Percentiles rank a stretch among this genome's conserved stretches.
Evolutionary conservation across 345 rosid species (phyloP).

Genomic region (Ailanthus altissimus): DNA sequence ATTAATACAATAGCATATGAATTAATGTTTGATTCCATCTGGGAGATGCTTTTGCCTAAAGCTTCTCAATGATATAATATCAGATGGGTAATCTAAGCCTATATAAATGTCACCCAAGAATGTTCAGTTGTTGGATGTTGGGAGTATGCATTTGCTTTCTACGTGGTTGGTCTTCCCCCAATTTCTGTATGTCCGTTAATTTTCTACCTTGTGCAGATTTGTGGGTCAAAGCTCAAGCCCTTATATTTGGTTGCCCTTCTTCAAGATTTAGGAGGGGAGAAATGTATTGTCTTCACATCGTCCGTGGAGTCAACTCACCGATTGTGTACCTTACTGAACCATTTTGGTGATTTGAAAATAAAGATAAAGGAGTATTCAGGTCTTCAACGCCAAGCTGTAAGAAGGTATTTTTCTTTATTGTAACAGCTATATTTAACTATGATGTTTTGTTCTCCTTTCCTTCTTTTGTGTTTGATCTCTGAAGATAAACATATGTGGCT

Average conservation of each 20-base stretch:
- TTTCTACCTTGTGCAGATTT: slow-evolving; percentile 47
- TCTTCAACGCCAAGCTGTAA: slow-evolving; percentile 68
- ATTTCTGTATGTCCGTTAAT: neutral
- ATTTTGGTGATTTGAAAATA: slow-evolving; percentile 65
- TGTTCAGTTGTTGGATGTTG: neutral
- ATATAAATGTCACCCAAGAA: neutral
- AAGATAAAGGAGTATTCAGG: slow-evolving; percentile 91
- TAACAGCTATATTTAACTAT: neutral
- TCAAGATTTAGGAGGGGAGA: slow-evolving; percentile 70
- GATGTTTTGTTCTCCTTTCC: neutral
- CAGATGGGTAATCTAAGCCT: neutral
- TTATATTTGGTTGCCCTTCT: slow-evolving; percentile 75
- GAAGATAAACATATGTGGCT: neutral
- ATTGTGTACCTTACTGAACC: slow-evolving; percentile 72
- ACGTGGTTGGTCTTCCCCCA: neutral
- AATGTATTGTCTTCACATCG: slow-evolving; percentile 83
- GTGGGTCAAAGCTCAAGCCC: slow-evolving; percentile 77
- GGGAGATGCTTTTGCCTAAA: neutral
- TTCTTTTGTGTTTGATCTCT: neutral
- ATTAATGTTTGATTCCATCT: neutral
- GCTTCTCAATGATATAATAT: neutral
- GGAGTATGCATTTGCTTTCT: neutral
- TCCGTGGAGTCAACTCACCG: slow-evolving; percentile 89
- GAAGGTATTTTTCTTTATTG: slow-evolving; percentile 53
- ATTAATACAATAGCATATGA: neutral